These are phyloP conservation scores for Colletotrichum sp. DNA, from an alignment of 2,329 filamentous ascomycete species.

Conservation along the genomic window DNA sequence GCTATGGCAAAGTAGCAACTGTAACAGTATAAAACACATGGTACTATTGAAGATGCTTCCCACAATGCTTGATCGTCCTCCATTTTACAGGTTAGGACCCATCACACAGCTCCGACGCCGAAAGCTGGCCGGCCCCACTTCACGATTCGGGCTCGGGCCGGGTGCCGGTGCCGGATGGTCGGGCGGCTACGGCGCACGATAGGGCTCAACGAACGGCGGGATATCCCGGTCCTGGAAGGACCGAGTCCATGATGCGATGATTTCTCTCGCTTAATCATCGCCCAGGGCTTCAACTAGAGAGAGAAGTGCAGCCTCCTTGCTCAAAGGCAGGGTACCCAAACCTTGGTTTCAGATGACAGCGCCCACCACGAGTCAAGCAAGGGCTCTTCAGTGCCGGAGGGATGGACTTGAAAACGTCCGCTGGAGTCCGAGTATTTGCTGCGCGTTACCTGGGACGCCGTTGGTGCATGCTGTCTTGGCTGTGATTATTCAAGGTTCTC, in stretches of 20 bases:
- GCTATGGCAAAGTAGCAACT: background rate
- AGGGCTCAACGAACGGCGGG: background rate
- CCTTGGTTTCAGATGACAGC: background rate
- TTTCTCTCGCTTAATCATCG: background rate
- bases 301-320: background rate
- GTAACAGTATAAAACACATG: background rate
- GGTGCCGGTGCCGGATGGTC: background rate
- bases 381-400: fast-evolving
- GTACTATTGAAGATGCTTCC: background rate
- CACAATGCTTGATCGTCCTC: background rate
- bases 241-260: background rate
- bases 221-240: background rate
- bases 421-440: background rate
- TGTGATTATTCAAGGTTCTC: background rate
- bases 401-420: background rate
- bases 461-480: background rate
- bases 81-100: background rate
- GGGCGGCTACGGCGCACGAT: background rate
- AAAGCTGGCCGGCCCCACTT: background rate
- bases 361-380: background rate
- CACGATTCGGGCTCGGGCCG: background rate
- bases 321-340: background rate
- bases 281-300: background rate
- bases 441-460: background rate
- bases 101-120: background rate